A percentile compares a stretch with the other conserved stretches of the same genome.
These are phyloP conservation scores for Plasmodium ovale DNA, from an alignment of 169 alveolate genomes.

Conservation along the genomic window DNA sequence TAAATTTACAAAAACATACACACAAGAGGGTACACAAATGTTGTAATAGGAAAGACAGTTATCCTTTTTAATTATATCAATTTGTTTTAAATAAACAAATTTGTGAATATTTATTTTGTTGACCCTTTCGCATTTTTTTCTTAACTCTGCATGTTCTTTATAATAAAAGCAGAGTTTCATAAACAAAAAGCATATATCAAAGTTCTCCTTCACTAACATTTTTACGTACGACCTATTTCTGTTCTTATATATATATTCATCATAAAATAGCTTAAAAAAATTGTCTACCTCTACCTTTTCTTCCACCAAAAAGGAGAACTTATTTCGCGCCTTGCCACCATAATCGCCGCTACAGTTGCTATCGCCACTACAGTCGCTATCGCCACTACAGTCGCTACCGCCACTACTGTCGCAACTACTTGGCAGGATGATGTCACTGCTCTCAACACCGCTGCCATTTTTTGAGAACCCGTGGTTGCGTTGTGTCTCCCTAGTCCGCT, in stretches of 20 bases:
- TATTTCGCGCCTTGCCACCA: background rate
- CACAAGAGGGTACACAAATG: slow-evolving; percentile 66
- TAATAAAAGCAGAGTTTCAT: slow-evolving; percentile 51
- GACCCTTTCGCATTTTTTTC: background rate
- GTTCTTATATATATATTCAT: slow-evolving; percentile 65
- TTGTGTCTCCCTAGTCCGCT: background rate
- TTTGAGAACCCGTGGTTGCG: no score
- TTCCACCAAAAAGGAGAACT: slow-evolving; percentile 8
- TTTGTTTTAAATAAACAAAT: slow-evolving; percentile 56
- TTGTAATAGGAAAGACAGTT: slow-evolving; percentile 2
- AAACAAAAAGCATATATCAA: slow-evolving; percentile 61
- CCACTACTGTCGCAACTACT: background rate
- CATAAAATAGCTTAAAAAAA: slow-evolving; percentile 41
- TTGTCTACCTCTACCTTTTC: slow-evolving; percentile 21
- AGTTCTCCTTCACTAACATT: slow-evolving; percentile 35
- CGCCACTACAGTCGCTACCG: background rate
- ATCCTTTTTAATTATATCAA: slow-evolving; percentile 31
- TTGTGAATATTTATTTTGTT: slow-evolving; percentile 22
- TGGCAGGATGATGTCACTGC: background rate
- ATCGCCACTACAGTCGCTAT: background rate
- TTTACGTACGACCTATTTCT: slow-evolving; percentile 26
- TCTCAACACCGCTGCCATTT: background rate
- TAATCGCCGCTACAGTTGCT: background rate
- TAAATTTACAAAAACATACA: slow-evolving; percentile 44
- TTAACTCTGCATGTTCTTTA: background rate